Evolutionary conservation across 768 basidiomycete genomes (phyloP).

Genomic region (Suillus weaverae): DNA sequence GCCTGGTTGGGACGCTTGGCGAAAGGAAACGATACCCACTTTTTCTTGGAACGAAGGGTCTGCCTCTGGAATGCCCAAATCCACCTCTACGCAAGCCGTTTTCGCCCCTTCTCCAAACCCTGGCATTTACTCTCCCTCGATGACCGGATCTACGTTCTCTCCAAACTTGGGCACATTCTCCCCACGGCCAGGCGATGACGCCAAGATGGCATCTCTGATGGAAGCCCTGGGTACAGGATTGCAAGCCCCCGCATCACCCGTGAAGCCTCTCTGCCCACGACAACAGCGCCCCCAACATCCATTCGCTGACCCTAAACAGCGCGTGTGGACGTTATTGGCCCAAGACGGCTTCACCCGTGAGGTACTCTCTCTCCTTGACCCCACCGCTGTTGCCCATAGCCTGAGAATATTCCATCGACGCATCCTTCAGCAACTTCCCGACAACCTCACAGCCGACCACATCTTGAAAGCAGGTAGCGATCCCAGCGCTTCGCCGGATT

Average conservation of each 20-base stretch:
- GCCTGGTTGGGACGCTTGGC: conserved; percentile 59
- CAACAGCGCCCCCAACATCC: conserved; percentile 25
- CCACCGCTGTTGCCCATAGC: conserved; percentile 59
- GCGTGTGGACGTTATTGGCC: conserved; percentile 54
- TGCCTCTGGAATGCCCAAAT: conserved; percentile 37
- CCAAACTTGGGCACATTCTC: conserved; percentile 54
- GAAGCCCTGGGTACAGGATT: conserved; percentile 40
- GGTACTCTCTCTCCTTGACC: conserved; percentile 63
- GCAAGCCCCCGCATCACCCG: conserved; percentile 19
- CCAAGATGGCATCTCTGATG: conserved; percentile 43
- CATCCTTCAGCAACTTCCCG: conserved; percentile 50
- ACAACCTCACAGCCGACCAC: conserved; percentile 50
- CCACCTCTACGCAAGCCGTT: conserved; percentile 55
- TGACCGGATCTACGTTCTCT: conserved; percentile 26
- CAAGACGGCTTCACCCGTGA: conserved; percentile 70
- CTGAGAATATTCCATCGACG: conserved; percentile 61
- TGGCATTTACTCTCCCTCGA: conserved; percentile 26
- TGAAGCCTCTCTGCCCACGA: conserved; percentile 24
- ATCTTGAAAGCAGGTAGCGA: conserved; percentile 36
- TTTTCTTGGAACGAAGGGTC: conserved; percentile 27
- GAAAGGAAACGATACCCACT: conserved; percentile 49
- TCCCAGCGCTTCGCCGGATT: not conserved
- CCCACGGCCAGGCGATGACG: conserved; percentile 47
- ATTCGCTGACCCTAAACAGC: conserved; percentile 24
- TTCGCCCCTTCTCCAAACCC: conserved; percentile 50